Evolutionary conservation across 306 rosid genomes (phyloP).

Genomic region (Begonia loranthoides): DNA sequence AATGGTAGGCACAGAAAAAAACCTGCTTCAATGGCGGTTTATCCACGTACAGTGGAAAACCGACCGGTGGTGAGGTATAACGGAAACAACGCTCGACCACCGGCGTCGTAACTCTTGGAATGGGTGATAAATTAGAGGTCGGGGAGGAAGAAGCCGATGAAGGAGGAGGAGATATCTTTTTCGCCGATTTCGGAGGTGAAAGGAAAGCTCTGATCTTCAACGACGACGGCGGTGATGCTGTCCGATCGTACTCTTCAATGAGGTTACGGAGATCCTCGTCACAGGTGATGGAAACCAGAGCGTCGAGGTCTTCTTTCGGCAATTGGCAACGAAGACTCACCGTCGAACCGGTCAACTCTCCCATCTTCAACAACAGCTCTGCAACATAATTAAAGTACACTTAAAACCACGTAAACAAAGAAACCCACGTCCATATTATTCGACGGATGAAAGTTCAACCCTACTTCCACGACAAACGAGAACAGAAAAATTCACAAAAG

Average conservation of each 20-base stretch:
- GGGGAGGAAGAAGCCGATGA: slow-evolving; percentile 38
- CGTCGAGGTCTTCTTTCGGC: slow-evolving; percentile 86
- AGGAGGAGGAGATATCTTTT: slow-evolving; percentile 20
- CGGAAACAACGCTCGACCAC: slow-evolving; percentile 25
- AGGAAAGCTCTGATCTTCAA: slow-evolving; percentile 83
- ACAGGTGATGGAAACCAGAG: slow-evolving; percentile 70
- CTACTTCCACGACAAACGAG: neutral
- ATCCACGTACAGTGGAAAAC: slow-evolving; percentile 15
- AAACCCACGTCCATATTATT: no score
- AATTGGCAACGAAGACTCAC: slow-evolving; percentile 79
- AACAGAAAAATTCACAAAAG: neutral
- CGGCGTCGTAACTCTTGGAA: slow-evolving; percentile 20
- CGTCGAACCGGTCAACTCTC: slow-evolving; percentile 47
- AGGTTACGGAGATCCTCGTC: slow-evolving; percentile 80
- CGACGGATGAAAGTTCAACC: no score
- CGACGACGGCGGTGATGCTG: slow-evolving; percentile 14
- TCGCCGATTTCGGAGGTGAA: slow-evolving; percentile 39
- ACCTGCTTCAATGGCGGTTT: slow-evolving; percentile 24
- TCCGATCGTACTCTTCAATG: slow-evolving; percentile 66
- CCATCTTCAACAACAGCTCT: slow-evolving; percentile 65
- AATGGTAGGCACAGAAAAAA: slow-evolving; percentile 33
- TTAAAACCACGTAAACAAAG: no score
- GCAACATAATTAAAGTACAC: slow-evolving; percentile 13
- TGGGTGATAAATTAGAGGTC: slow-evolving; percentile 17
- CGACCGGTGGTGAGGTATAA: slow-evolving; percentile 19